phyloP scores from a whole-genome alignment of 2,329 filamentous ascomycete genomes.

The Stemphylium lycopersici region DNA sequence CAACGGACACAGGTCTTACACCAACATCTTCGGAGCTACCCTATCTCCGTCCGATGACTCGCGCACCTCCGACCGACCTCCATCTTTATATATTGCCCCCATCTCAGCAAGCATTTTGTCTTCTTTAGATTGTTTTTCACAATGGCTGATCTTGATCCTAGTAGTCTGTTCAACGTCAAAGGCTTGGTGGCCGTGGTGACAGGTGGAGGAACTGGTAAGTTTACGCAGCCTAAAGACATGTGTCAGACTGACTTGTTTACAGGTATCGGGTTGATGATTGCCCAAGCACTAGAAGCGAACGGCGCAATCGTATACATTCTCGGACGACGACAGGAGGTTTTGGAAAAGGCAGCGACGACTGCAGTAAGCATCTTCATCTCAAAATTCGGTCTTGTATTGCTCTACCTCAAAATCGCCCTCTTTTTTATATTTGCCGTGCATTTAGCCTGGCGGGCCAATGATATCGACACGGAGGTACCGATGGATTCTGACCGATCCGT shows the following conservation, averaged over 20 bases:
- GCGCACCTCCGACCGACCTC: neutral
- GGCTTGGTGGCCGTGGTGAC: slow-evolving; percentile 25
- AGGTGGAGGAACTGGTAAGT: slow-evolving; percentile 23
- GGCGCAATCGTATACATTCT: slow-evolving; percentile 34
- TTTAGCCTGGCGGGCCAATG: neutral
- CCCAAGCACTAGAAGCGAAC: slow-evolving; percentile 27
- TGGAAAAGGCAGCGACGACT: slow-evolving; percentile 17
- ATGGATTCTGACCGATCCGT: neutral
- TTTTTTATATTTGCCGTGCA: neutral
- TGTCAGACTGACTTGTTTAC: neutral
- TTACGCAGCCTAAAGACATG: neutral
- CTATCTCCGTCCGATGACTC: neutral
- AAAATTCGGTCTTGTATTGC: neutral
- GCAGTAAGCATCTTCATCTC: neutral
- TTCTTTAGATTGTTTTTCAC: neutral
- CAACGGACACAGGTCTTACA: neutral
- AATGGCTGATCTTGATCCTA: slow-evolving; percentile 11
- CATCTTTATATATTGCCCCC: neutral
- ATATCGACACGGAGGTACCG: neutral
- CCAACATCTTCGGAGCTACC: neutral
- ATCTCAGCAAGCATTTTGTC: neutral
- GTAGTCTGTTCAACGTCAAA: slow-evolving; percentile 19
- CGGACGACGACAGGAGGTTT: slow-evolving; percentile 25
- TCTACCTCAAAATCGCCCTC: too few species aligned
- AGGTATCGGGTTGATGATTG: slow-evolving; percentile 35